These are phyloP conservation scores for Pholiota molesta DNA, from an alignment of 768 basidiomycete species.

Conservation along the genomic window DNA sequence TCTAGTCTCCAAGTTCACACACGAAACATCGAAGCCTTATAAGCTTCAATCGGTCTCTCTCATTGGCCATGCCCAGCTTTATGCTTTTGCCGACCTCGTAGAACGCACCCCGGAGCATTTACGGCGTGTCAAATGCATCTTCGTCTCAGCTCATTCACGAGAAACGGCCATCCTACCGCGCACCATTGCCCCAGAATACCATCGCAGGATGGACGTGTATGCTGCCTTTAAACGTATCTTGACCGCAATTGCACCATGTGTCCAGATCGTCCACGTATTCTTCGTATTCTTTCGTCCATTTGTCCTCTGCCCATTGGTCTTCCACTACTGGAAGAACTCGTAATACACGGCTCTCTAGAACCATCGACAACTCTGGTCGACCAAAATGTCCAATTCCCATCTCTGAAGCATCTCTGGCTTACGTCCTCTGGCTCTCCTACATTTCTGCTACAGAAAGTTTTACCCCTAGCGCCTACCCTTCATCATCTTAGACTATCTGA, in stretches of 20 bases:
- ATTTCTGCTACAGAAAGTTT: conserved; percentile 18
- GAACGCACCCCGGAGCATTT: conserved; percentile 20
- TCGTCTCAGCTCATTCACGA: conserved; percentile 25
- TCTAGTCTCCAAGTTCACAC: conserved; percentile 35
- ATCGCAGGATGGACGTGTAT: conserved; percentile 15
- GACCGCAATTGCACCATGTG: conserved; percentile 17
- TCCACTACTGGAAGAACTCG: conserved; percentile 22
- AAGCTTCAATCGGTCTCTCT: conserved; percentile 34
- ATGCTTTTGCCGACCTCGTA: conserved; percentile 29
- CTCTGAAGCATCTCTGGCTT: conserved; percentile 21
- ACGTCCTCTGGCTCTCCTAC: conserved; percentile 20
- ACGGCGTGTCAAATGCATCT: conserved; percentile 21
- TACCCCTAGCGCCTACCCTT: conserved; percentile 20
- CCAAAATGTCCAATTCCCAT: conserved; percentile 12
- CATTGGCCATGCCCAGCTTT: conserved; percentile 29
- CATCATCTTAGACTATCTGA: conserved; percentile 23
- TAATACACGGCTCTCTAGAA: conserved; percentile 24
- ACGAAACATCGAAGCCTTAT: conserved; percentile 26
- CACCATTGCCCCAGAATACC: conserved; percentile 21
- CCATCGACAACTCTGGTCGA: conserved; percentile 12
- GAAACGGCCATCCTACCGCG: conserved; percentile 18
- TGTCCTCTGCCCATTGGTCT: conserved; percentile 25
- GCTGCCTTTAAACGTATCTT: conserved; percentile 22
- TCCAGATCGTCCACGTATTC: conserved; percentile 23
- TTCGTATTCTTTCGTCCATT: conserved; percentile 27